Evolutionary conservation across 306 rosid genomes (phyloP).

Genomic region (Medicago truncatula): MtrunA17r5.0-ANR NC_053045.1:38578001-38578500

Average conservation of each 20-base stretch:
- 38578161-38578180: not conserved
- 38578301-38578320: conserved; percentile 74
- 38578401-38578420: conserved; percentile 65
- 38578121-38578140: no score
- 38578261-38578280: conserved; percentile 67
- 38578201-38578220: conserved; percentile 82
- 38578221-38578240: conserved; percentile 81
- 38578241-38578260: conserved; percentile 75
- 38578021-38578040: no score
- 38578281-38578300: conserved; percentile 59
- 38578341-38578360: conserved; percentile 72
- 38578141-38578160: not conserved
- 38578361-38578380: conserved; percentile 79
- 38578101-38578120: no score
- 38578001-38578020: no score
- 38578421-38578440: conserved; percentile 57
- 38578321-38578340: conserved; percentile 65
- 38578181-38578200: not conserved
- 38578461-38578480: conserved; percentile 75
- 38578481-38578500: conserved; percentile 69
- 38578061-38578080: no score
- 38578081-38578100: no score
- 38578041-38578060: no score
- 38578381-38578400: conserved; percentile 87
- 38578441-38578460: conserved; percentile 72